These are phyloP conservation scores for Iberis amara DNA, from an alignment of 441 rosid species.

Conservation along the genomic window DNA sequence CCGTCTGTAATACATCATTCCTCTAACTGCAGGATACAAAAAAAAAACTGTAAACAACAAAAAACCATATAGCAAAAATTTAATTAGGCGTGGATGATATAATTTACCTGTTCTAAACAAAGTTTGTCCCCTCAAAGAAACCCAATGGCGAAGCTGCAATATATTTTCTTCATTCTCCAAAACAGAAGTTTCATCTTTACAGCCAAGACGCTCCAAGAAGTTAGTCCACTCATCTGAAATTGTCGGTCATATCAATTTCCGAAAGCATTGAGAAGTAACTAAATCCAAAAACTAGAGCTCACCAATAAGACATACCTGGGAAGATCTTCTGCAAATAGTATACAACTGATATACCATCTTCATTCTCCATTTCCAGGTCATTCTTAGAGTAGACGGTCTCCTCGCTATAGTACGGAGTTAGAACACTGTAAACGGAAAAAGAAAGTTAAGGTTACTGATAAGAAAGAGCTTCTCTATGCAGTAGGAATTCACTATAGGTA, in stretches of 20 bases:
- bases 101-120: slow-evolving; percentile 81
- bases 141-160: slow-evolving; percentile 98
- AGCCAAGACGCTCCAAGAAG: slow-evolving; percentile 81
- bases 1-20: slow-evolving; percentile 97
- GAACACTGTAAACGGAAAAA: slow-evolving; percentile 57
- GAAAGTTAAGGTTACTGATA: slow-evolving; percentile 9
- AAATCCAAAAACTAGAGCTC: slow-evolving; percentile 15
- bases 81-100: slow-evolving; percentile 18
- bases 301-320: slow-evolving; percentile 53
- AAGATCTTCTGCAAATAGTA: slow-evolving; percentile 92
- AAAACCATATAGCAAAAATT: slow-evolving; percentile 17
- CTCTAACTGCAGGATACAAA: slow-evolving; percentile 61
- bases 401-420: slow-evolving; percentile 97
- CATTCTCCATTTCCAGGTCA: slow-evolving; percentile 95
- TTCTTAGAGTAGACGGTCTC: slow-evolving; percentile 88
- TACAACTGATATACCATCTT: slow-evolving; percentile 90
- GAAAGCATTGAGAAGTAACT: slow-evolving; percentile 13
- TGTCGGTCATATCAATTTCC: slow-evolving; percentile 21
- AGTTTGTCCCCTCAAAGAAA: slow-evolving; percentile 94
- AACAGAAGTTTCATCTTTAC: slow-evolving; percentile 62
- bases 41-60: slow-evolving; percentile 24
- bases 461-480: slow-evolving; percentile 13
- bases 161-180: slow-evolving; percentile 86
- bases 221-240: slow-evolving; percentile 91
- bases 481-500: slow-evolving; percentile 11